A percentile compares a stretch with the other conserved stretches of the same genome.
Conservation (phyloP, 805 yeast genomes). For the Wickerhamomyces alni region DNA sequence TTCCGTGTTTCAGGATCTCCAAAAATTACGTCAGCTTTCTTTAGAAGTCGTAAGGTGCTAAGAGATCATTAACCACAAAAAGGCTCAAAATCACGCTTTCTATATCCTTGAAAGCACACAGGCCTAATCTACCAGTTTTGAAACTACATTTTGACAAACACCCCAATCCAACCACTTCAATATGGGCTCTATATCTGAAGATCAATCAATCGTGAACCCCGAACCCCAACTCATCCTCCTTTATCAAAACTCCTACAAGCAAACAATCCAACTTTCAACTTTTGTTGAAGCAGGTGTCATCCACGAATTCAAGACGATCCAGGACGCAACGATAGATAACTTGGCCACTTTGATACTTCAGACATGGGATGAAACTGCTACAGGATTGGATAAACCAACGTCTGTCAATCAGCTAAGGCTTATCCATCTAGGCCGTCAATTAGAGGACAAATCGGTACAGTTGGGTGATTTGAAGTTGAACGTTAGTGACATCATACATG, state of each 20-base stretch:
- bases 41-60: no score
- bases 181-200: neutral
- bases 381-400: neutral
- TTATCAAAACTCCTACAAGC: neutral
- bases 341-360: neutral
- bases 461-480: constrained; percentile 12
- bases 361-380: neutral
- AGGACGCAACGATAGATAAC: neutral
- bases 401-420: constrained; percentile 15
- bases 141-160: no score
- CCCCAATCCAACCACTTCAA: no score
- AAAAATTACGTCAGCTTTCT: no score
- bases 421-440: constrained; percentile 26
- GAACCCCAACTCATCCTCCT: neutral
- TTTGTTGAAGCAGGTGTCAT: neutral
- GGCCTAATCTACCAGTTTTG: no score
- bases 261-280: neutral
- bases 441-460: constrained; percentile 11
- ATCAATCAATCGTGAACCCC: neutral
- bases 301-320: neutral
- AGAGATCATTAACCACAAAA: no score
- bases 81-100: no score
- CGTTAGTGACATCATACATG: constrained; percentile 24
- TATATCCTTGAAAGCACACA: no score
- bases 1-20: no score